Percentiles rank a stretch among this genome's conserved stretches.
phyloP scores from a whole-genome alignment of 352 stramenopile species.

The Phytophthora europaea region DNA sequence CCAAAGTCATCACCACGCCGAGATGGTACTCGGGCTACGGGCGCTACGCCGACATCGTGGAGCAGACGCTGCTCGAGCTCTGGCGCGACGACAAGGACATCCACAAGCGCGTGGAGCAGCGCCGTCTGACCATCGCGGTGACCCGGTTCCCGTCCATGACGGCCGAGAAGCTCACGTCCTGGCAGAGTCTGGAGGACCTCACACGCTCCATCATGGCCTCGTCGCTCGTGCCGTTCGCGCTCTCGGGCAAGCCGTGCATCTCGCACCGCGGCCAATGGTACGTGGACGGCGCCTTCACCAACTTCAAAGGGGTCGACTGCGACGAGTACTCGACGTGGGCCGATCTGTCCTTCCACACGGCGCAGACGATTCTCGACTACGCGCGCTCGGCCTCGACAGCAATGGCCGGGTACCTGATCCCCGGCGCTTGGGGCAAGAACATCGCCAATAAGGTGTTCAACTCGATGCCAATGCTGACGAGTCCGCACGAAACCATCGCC shows the following conservation, averaged over 20 bases:
- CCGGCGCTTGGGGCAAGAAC: slow-evolving; percentile 51
- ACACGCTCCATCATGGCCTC: slow-evolving; percentile 76
- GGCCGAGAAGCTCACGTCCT: slow-evolving; percentile 62
- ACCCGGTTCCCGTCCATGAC: slow-evolving; percentile 72
- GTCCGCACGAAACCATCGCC: slow-evolving; percentile 59
- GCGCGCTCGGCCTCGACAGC: slow-evolving; percentile 47
- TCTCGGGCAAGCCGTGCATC: slow-evolving; percentile 71
- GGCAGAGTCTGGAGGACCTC: slow-evolving; percentile 67
- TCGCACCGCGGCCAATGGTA: slow-evolving; percentile 73
- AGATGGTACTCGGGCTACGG: slow-evolving; percentile 78
- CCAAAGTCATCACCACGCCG: slow-evolving; percentile 47
- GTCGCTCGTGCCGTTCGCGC: slow-evolving; percentile 72
- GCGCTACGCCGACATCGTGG: slow-evolving; percentile 64
- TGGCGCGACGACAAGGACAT: slow-evolving; percentile 67
- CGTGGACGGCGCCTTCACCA: slow-evolving; percentile 77
- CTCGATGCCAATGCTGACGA: slow-evolving; percentile 53
- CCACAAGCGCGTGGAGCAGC: slow-evolving; percentile 49
- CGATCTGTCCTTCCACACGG: slow-evolving; percentile 64
- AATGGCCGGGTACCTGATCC: slow-evolving; percentile 53
- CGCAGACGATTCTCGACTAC: slow-evolving; percentile 56
- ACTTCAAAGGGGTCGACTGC: slow-evolving; percentile 74
- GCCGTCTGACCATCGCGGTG: slow-evolving; percentile 65
- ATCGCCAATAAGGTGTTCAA: slow-evolving; percentile 56
- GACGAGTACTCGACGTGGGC: slow-evolving; percentile 69
- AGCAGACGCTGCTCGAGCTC: slow-evolving; percentile 59